These are phyloP conservation scores for Mycena kentingensis DNA, from an alignment of 768 basidiomycete genomes.

Conservation along the genomic window DNA sequence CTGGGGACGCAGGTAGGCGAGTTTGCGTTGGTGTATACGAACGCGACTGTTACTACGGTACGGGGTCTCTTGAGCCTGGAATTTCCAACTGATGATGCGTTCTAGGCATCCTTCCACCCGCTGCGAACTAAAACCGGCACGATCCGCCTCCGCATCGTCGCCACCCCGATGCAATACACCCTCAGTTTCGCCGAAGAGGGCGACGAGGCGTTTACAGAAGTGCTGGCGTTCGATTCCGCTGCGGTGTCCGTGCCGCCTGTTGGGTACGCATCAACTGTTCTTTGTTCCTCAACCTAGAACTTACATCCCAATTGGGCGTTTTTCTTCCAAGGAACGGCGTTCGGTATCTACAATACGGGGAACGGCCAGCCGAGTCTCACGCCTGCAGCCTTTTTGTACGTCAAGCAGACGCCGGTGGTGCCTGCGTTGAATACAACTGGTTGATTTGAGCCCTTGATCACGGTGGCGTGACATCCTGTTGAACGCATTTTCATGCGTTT, in stretches of 20 bases:
- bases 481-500: too few relatives aligned
- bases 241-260: constrained; percentile 35
- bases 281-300: too few relatives aligned
- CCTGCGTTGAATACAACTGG: too few relatives aligned
- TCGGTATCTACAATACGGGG: constrained; percentile 42
- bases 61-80: too few relatives aligned
- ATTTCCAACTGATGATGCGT: too few relatives aligned
- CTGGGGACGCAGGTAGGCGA: constrained; percentile 39
- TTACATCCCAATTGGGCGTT: too few relatives aligned
- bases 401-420: constrained; percentile 35
- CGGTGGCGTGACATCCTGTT: too few relatives aligned
- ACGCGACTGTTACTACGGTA: constrained; percentile 26
- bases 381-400: constrained; percentile 40
- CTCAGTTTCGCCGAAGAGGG: constrained; percentile 38
- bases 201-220: constrained; percentile 26
- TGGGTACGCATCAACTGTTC: constrained; percentile 32
- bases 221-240: constrained; percentile 33
- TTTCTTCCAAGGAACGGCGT: constrained; percentile 41
- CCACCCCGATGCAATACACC: constrained; percentile 31
- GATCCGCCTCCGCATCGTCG: constrained; percentile 11
- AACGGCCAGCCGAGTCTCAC: constrained; percentile 38
- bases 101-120: too few relatives aligned
- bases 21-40: constrained; percentile 35
- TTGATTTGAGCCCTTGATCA: too few relatives aligned
- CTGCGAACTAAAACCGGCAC: background rate